Evolutionary conservation across 78 protist species (phyloP), one percentile per base, ranked within the genome.

Genomic region (Neovahlkampfia damariscottae): DNA sequence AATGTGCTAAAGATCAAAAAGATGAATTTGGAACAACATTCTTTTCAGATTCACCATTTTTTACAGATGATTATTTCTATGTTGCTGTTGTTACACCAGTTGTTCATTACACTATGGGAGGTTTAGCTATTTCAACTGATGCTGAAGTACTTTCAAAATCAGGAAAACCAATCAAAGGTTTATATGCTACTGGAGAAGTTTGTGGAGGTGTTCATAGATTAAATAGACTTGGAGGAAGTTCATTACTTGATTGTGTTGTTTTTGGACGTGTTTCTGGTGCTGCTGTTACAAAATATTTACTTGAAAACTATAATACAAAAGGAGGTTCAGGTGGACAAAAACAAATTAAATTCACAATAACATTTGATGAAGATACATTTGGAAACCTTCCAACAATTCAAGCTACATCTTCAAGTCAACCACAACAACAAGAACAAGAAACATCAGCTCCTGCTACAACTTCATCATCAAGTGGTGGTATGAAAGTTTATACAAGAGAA

Each of bases 51-150:
- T 4, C 19, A 41, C 86, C 84, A 32, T 8, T 1, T 10, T 34
- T 67, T 36, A 82, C 66, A 34, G 82, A 73, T 39, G 59, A 81
- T 40, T 5, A 70, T 32, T 67, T 19, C 75, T 84, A 68, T 5
- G 82, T 71, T 31, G 89, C 83, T 19, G 0, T 67, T 10, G 79
- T 91, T 40, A 86, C 86, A 19, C 95, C 95, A 0, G 79, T 73
- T n/a, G 28, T 91, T 30, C 95, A 91, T 85, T 91, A 91, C 85
- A 73, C 84, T 3, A 81, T 88, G 91, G 95, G 95, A 4, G 95
- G 95, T 5, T 2, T 80, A 32, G 3, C 29, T 6, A 39, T 83
- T 35, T 70, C 40, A 82, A 34, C 67, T 8, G 32, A 73, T 1
- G 84, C 67, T 3, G 34, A 30, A 58, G 82, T 80, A 40, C 70